Percentiles rank a stretch among this genome's conserved stretches.
These are phyloP conservation scores for Haematococcus lacustris DNA, from an alignment of 139 green algal genomes.

Conservation along the genomic window DNA sequence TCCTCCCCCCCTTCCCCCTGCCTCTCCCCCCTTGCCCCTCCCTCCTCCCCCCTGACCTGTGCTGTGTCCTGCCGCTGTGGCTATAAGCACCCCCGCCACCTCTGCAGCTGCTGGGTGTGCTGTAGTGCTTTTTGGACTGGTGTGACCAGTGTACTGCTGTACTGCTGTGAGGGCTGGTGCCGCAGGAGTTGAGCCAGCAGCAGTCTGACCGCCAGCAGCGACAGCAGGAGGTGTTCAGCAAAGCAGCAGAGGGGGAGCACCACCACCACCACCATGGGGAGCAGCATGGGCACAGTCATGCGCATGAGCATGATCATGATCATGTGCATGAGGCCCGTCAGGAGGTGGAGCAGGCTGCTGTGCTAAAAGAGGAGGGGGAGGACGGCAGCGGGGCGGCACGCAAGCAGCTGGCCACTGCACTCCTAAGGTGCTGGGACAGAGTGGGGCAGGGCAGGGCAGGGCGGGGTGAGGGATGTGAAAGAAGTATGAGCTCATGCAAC, in stretches of 20 bases:
- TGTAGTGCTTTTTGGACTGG: too few species aligned
- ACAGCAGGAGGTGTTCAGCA: neutral
- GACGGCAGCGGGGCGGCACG: neutral
- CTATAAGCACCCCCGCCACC: neutral
- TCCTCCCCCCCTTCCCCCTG: neutral
- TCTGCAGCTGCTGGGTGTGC: neutral
- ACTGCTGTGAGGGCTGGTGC: neutral
- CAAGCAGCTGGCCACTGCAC: neutral
- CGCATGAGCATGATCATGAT: neutral
- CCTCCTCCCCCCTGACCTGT: neutral
- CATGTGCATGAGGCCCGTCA: slow-evolving; percentile 1
- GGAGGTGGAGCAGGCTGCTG: neutral
- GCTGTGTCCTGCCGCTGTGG: neutral
- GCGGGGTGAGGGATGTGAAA: neutral
- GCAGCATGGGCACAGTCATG: slow-evolving; percentile 9
- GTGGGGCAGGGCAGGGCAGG: neutral
- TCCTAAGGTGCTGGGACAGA: neutral
- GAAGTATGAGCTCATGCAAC: neutral
- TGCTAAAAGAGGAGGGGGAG: neutral
- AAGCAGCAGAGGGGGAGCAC: neutral
- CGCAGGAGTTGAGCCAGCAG: slow-evolving; percentile 25
- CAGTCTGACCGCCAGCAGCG: neutral
- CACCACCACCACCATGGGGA: slow-evolving; percentile 12
- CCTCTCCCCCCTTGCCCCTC: neutral
- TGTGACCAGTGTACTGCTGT: neutral